These are phyloP conservation scores for Fusarium graminum DNA, from an alignment of 2,329 filamentous ascomycete species.

Conservation along the genomic window DNA sequence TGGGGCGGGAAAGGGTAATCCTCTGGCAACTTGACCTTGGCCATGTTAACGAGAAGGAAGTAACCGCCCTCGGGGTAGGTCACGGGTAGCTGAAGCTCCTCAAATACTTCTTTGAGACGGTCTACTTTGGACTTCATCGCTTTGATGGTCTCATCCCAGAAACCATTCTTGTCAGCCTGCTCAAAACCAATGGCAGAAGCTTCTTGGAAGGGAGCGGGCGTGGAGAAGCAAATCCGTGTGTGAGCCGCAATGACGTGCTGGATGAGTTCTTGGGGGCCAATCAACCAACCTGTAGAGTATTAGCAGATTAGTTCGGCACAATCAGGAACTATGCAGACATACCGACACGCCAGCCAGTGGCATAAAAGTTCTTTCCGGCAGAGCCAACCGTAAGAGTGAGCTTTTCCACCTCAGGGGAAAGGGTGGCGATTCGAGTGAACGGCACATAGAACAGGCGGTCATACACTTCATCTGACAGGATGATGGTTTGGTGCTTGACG, in stretches of 20 bases:
- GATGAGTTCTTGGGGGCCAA: slow-evolving; percentile 89
- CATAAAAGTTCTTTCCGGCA: slow-evolving; percentile 98
- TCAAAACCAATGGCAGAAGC: slow-evolving; percentile 95
- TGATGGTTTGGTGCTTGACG: slow-evolving; percentile 93
- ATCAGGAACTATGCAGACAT: slow-evolving; percentile 35
- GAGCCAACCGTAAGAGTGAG: slow-evolving; percentile 95
- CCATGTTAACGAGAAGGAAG: slow-evolving; percentile 95
- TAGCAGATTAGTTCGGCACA: not conserved
- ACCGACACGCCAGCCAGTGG: slow-evolving; percentile 93
- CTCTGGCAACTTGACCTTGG: slow-evolving; percentile 84
- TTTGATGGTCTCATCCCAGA: slow-evolving; percentile 85
- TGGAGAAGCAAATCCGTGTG: slow-evolving; percentile 95
- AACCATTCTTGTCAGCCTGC: slow-evolving; percentile 83
- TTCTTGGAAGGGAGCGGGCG: slow-evolving; percentile 93
- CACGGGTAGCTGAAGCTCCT: slow-evolving; percentile 82
- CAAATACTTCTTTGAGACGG: slow-evolving; percentile 85
- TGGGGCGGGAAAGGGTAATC: slow-evolving; percentile 91
- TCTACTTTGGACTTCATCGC: slow-evolving; percentile 94
- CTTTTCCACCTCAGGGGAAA: slow-evolving; percentile 89
- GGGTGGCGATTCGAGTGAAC: slow-evolving; percentile 90
- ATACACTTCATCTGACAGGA: slow-evolving; percentile 93
- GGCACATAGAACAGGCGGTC: slow-evolving; percentile 95
- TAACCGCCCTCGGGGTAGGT: slow-evolving; percentile 96
- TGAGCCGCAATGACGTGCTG: slow-evolving; percentile 93
- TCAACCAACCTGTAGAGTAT: slow-evolving; percentile 77